These are phyloP conservation scores for Vishniacozyma victoriae DNA, from an alignment of 768 basidiomycete genomes.

Conservation along the genomic window DNA sequence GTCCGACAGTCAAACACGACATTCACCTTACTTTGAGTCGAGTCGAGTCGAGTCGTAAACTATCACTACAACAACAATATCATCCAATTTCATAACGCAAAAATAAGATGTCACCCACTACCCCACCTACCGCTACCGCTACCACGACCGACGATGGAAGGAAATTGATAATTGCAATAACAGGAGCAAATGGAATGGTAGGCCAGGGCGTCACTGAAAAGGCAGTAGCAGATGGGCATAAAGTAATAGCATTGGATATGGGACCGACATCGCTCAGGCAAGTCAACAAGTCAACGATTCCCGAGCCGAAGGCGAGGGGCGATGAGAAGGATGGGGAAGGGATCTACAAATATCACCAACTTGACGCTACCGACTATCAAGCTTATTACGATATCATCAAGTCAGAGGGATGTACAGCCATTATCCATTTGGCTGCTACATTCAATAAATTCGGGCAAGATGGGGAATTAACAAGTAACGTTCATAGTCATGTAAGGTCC, in stretches of 20 bases:
- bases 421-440: constrained; percentile 36
- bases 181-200: constrained; percentile 25
- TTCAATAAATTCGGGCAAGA: constrained; percentile 1
- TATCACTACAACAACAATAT: background rate
- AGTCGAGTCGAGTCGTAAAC: no score
- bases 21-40: no score
- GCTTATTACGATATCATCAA: constrained; percentile 18
- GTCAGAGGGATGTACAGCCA: constrained; percentile 24
- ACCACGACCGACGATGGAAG: no score
- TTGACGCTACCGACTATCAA: constrained; percentile 18
- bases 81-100: background rate
- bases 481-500: background rate
- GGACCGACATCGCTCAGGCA: background rate
- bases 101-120: no score
- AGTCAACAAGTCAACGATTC: background rate
- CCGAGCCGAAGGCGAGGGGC: background rate
- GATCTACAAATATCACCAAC: constrained; percentile 2
- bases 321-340: background rate
- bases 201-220: constrained; percentile 10
- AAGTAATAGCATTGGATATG: constrained; percentile 28
- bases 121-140: no score
- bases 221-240: constrained; percentile 26
- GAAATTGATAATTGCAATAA: constrained; percentile 24
- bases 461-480: background rate
- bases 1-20: no score